Evolutionary conservation across 2,329 filamentous ascomycete genomes (phyloP).

Genomic region (Kalaharituber pfeilii): DNA sequence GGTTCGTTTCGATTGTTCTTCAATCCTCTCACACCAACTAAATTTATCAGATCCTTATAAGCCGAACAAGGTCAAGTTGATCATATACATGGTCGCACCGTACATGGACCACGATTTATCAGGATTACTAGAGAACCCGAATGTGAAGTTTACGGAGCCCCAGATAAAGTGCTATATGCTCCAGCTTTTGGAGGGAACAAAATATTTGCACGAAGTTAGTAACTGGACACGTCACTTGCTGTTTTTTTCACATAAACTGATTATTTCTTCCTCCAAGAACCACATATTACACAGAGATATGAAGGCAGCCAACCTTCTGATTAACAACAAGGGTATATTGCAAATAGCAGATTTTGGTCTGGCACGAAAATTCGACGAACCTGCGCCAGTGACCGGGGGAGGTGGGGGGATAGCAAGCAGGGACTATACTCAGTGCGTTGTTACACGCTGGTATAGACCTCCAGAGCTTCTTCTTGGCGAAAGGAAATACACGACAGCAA

Average conservation of each 20-base stretch:
- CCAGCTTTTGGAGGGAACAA: conserved; percentile 74
- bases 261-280: conserved; percentile 29
- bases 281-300: conserved; percentile 91
- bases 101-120: conserved; percentile 99
- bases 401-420: conserved; percentile 70
- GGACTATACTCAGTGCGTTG: conserved; percentile 92
- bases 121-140: conserved; percentile 84
- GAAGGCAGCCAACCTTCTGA: conserved; percentile 95
- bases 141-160: conserved; percentile 66
- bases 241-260: too few species aligned
- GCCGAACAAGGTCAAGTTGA: conserved; percentile 47
- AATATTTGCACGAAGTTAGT: conserved; percentile 77
- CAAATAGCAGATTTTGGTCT: conserved; percentile 97
- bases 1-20: conserved; percentile 29
- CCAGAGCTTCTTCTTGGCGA: conserved; percentile 81
- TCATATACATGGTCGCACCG: conserved; percentile 93
- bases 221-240: too few species aligned
- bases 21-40: conserved; percentile 5
- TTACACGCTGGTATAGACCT: conserved; percentile 92
- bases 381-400: conserved; percentile 54
- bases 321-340: conserved; percentile 81
- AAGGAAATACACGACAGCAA: conserved; percentile 84
- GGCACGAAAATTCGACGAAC: conserved; percentile 80
- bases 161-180: conserved; percentile 98
- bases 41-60: conserved; percentile 29